A percentile compares a stretch with the other conserved stretches of the same genome.
Evolutionary conservation across 2,329 filamentous ascomycete species (phyloP).

Genomic region (Blastomyces gilchristii): DNA sequence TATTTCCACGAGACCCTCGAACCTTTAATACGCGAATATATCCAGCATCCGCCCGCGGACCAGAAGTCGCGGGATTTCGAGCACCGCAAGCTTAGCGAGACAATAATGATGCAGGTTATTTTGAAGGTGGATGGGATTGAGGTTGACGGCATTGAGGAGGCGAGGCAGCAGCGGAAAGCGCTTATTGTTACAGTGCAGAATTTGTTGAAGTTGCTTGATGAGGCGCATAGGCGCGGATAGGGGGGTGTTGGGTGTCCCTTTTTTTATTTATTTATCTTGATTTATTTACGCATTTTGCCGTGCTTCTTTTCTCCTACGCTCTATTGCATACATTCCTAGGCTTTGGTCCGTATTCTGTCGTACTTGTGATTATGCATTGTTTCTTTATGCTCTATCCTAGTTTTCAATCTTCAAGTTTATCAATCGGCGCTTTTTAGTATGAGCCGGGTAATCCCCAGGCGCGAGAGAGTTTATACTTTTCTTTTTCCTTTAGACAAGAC

Average conservation of each 20-base stretch:
- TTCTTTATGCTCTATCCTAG: too few species aligned
- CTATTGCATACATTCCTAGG: neutral
- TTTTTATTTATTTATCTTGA: conserved; percentile 2
- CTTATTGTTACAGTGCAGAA: conserved; percentile 36
- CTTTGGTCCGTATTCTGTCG: conserved; percentile 4
- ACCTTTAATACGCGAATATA: conserved; percentile 31
- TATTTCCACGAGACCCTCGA: conserved; percentile 31
- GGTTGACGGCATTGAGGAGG: conserved; percentile 53
- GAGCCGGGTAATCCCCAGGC: too few species aligned
- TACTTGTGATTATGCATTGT: neutral
- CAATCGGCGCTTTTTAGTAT: too few species aligned
- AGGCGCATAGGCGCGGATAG: conserved; percentile 10
- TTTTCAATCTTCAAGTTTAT: too few species aligned
- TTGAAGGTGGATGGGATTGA: conserved; percentile 61
- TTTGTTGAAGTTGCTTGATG: conserved; percentile 31
- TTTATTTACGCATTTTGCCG: neutral
- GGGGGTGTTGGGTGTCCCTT: conserved; percentile 1
- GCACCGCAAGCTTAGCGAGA: conserved; percentile 36
- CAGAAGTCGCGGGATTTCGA: conserved; percentile 33
- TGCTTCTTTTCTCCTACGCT: conserved; percentile 6
- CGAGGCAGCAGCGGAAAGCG: conserved; percentile 40
- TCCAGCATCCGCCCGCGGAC: conserved; percentile 32
- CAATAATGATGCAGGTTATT: conserved; percentile 34
- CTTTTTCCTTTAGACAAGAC: neutral
- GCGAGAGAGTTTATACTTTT: neutral